A percentile compares a stretch with the other conserved stretches of the same genome.
Evolutionary conservation across 805 yeast genomes (phyloP).

Genomic region (Saccharomycopsis lassenensis): DNA sequence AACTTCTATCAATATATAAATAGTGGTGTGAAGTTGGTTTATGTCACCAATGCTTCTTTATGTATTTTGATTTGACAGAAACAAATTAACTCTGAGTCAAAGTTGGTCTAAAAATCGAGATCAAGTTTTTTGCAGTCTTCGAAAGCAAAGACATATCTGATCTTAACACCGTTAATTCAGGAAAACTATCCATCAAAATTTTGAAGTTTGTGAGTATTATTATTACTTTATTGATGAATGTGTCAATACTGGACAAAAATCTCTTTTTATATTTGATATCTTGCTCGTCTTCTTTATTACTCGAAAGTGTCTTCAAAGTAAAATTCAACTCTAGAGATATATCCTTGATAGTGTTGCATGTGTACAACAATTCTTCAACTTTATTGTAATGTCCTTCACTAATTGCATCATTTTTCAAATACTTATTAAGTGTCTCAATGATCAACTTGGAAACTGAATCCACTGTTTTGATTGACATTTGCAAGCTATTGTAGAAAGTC

Average conservation of each 20-base stretch:
- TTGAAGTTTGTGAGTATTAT: conserved; percentile 9
- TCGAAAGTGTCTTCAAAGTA: conserved; percentile 12
- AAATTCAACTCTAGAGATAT: conserved; percentile 7
- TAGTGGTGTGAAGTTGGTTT: too few relatives aligned
- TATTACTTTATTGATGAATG: conserved; percentile 12
- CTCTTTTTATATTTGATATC: conserved; percentile 13
- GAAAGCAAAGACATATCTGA: conserved; percentile 14
- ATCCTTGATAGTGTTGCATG: conserved; percentile 9
- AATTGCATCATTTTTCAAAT: background rate
- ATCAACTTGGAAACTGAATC: conserved; percentile 11
- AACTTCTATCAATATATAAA: too few relatives aligned
- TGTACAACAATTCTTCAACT: conserved; percentile 10
- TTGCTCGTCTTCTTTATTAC: conserved; percentile 10
- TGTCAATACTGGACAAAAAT: conserved; percentile 12
- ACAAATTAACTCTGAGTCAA: too few relatives aligned
- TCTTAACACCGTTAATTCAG: conserved; percentile 11
- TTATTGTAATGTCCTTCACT: background rate
- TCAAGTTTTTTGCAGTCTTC: conserved; percentile 12
- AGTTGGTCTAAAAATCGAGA: conserved; percentile 13
- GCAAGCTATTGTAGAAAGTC: conserved; percentile 13
- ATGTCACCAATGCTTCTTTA: too few relatives aligned
- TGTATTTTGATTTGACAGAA: too few relatives aligned
- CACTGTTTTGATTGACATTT: conserved; percentile 13
- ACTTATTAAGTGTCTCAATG: conserved; percentile 9
- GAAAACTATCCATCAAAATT: conserved; percentile 13